These are phyloP conservation scores for Penicillium canescens DNA, from an alignment of 495 filamentous ascomycete genomes.

Conservation along the genomic window DNA sequence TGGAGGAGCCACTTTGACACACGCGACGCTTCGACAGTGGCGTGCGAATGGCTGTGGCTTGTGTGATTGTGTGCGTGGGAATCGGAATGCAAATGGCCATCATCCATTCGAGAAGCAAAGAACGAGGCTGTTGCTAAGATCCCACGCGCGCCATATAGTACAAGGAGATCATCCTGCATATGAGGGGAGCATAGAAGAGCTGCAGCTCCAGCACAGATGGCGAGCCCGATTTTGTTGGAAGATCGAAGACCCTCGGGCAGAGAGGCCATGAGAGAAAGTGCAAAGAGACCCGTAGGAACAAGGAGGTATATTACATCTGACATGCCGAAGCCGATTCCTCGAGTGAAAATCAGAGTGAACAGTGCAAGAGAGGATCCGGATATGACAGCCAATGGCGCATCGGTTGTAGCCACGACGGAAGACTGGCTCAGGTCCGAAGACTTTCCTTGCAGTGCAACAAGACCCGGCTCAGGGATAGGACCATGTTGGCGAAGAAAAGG, in stretches of 20 bases:
- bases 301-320: constrained; percentile 29
- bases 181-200: constrained; percentile 39
- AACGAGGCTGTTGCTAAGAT: constrained; percentile 33
- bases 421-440: constrained; percentile 6
- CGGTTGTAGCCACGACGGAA: constrained; percentile 18
- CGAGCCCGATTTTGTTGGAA: constrained; percentile 37
- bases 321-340: constrained; percentile 19
- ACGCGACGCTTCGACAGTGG: constrained; percentile 43
- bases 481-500: constrained; percentile 23
- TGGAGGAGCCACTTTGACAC: constrained; percentile 67
- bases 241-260: constrained; percentile 29
- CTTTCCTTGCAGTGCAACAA: constrained; percentile 24
- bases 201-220: constrained; percentile 26
- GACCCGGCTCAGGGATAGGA: constrained; percentile 26
- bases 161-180: constrained; percentile 26
- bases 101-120: constrained; percentile 41
- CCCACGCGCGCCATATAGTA: constrained; percentile 32
- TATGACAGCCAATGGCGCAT: constrained; percentile 32
- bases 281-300: constrained; percentile 28
- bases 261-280: constrained; percentile 28
- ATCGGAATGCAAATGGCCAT: constrained; percentile 27
- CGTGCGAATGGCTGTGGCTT: constrained; percentile 38
- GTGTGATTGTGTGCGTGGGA: constrained; percentile 35
- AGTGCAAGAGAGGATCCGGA: constrained; percentile 28
- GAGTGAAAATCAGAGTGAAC: constrained; percentile 20